Evolutionary conservation across 495 filamentous ascomycete species (phyloP), one percentile per base, ranked within the genome.

Genomic region (Terfezia claveryi): DNA sequence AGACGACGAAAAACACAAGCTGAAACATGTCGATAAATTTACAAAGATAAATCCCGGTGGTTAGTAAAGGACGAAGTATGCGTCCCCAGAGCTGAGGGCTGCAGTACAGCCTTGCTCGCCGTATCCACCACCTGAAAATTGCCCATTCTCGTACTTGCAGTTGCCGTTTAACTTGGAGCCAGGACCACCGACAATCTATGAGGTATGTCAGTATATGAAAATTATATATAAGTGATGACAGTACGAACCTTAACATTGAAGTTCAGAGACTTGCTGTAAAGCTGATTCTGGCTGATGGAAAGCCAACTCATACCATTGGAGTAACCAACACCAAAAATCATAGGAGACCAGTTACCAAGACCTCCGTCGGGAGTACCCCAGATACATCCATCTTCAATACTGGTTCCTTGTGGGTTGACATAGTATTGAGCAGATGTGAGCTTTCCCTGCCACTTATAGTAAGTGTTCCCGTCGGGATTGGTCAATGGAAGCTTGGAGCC

Each of bases 381-480:
- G 37, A 70, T 63, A 74, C 91, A 98, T 37, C 80, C 91, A 16
- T 87, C 68, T 60, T 81, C 65, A 46, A 78, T 68, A 14, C 72
- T 64, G 14, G 80, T 71, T 59, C 84, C 86, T 57, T 74, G 71
- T 59, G 80, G 80, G 77, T 96, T 96, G 71, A 95, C 76, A 65
- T 98, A 98, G 76, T 96, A 98, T 70, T 98, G 92, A 50, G 88
- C 87, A 37, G 83, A 88, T 53, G 91, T 96, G 17, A 64, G 23
- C 68, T 74, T 74, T 60, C 77, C 78, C 63, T 85, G 56, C 81
- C 85, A 92, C 50, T 70, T 65, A 75, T 84, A 98, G 8, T 57
- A 56, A 49, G 66, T 71, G 38, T 62, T 62, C 23, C 79, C 76
- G 54, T 82, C 68, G 36, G 91, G 85, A 72, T 81, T 82, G 59